phyloP scores from a whole-genome alignment of 768 basidiomycete genomes.

The Pulveroboletus sp. region DNA sequence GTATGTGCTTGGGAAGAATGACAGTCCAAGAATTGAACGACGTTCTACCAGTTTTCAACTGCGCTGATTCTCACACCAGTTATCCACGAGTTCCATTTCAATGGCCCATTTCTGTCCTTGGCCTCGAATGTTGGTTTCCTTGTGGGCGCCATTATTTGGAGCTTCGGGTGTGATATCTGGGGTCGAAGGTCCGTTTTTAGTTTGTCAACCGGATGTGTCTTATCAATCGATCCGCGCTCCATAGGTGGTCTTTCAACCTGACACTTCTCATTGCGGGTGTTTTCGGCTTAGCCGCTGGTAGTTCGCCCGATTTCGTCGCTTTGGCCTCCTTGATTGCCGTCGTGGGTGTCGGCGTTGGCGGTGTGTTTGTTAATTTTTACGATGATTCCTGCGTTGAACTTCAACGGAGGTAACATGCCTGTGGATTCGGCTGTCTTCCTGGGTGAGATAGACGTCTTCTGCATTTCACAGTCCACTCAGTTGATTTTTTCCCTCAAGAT shows the following conservation, averaged over 20 bases:
- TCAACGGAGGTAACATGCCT: slow-evolving; percentile 43
- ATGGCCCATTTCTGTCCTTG: slow-evolving; percentile 45
- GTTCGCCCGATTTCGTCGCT: slow-evolving; percentile 42
- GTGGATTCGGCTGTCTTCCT: slow-evolving; percentile 51
- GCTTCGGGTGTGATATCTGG: slow-evolving; percentile 48
- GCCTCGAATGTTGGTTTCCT: slow-evolving; percentile 51
- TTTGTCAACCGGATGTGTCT: not conserved
- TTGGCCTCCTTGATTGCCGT: slow-evolving; percentile 45
- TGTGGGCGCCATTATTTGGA: slow-evolving; percentile 46
- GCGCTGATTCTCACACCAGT: slow-evolving; percentile 46
- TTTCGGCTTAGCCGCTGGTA: slow-evolving; percentile 50
- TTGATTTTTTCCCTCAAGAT: slow-evolving; percentile 32
- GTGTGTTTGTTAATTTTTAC: slow-evolving; percentile 10
- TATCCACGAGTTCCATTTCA: slow-evolving; percentile 44
- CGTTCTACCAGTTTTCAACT: slow-evolving; percentile 31
- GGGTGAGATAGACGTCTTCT: slow-evolving; percentile 25
- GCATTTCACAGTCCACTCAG: not conserved
- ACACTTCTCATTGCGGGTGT: slow-evolving; percentile 50
- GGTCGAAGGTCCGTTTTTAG: slow-evolving; percentile 36
- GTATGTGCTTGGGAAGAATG: slow-evolving; percentile 19
- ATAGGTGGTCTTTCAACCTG: slow-evolving; percentile 48
- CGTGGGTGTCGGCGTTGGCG: slow-evolving; percentile 47
- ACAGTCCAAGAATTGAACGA: not conserved
- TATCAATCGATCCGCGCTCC: not conserved
- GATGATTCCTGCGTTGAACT: not conserved